Evolutionary conservation across 352 stramenopile species (phyloP).

Genomic region (Globisporangium camurandrum): DNA sequence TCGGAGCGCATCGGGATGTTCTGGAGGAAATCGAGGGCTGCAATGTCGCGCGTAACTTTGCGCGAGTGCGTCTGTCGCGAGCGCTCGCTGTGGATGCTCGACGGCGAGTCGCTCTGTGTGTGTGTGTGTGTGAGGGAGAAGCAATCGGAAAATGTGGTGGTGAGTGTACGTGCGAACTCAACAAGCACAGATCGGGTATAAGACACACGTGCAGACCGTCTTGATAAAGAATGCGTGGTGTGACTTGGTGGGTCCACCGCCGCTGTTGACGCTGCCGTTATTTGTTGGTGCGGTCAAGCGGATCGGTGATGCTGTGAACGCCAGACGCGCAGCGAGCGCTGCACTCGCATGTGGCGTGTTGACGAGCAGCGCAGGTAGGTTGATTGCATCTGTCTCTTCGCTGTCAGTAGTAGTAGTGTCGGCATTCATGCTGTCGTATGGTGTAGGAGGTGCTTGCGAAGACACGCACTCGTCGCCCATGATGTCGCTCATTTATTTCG

Average conservation of each 20-base stretch:
- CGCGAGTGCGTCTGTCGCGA: slow-evolving; percentile 38
- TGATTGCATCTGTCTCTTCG: background rate
- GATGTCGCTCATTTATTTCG: background rate
- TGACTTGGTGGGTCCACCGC: slow-evolving; percentile 1
- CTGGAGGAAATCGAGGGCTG: slow-evolving; percentile 82
- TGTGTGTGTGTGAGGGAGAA: too few species aligned
- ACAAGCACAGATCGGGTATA: background rate
- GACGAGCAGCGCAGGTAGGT: background rate
- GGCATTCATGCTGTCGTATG: background rate
- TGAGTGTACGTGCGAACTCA: background rate
- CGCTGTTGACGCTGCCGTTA: background rate
- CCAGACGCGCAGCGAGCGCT: background rate
- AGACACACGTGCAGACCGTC: slow-evolving; percentile 12
- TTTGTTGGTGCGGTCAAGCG: slow-evolving; percentile 5
- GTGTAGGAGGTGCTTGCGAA: background rate
- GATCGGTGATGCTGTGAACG: slow-evolving; percentile 4
- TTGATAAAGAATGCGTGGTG: slow-evolving; percentile 28
- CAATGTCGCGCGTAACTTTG: slow-evolving; percentile 82
- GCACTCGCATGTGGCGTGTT: background rate
- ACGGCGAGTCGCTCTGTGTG: slow-evolving; percentile 32
- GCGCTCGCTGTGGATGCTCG: slow-evolving; percentile 46
- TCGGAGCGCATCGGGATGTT: slow-evolving; percentile 84
- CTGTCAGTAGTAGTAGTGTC: background rate
- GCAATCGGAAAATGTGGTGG: too few species aligned
- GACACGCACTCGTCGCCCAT: background rate